Percentiles rank a stretch among this genome's conserved stretches.
phyloP scores from a whole-genome alignment of 306 rosid genomes.

The Cicer yamashitae region DNA sequence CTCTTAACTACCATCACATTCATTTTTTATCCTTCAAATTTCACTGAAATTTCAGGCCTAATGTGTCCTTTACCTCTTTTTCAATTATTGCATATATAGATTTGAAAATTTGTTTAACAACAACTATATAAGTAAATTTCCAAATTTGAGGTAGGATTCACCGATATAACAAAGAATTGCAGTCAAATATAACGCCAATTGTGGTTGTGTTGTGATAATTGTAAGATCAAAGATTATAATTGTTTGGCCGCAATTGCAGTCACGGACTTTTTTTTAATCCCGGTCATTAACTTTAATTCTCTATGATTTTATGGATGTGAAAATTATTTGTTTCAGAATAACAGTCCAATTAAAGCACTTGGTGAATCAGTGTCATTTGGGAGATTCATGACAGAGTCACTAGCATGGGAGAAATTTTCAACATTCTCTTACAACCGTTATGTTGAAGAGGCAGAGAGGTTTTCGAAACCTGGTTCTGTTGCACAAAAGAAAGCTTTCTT shows the following conservation, averaged over 20 bases:
- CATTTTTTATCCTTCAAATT: neutral
- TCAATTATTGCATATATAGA: neutral
- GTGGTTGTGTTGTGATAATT: neutral
- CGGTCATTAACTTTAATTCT: neutral
- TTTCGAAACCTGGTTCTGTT: conserved; percentile 76
- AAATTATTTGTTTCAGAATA: conserved; percentile 53
- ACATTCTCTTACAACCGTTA: conserved; percentile 72
- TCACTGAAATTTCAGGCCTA: neutral
- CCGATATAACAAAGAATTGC: neutral
- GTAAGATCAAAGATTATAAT: neutral
- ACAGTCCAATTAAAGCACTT: conserved; percentile 52
- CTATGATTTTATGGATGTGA: conserved; percentile 22
- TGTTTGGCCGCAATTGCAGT: too few relatives aligned
- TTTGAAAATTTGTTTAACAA: neutral
- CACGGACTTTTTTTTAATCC: too few relatives aligned
- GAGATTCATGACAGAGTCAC: conserved; percentile 69
- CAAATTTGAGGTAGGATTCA: neutral
- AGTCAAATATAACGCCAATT: neutral
- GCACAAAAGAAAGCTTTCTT: conserved; percentile 92
- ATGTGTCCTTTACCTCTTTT: neutral
- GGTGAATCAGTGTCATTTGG: conserved; percentile 83
- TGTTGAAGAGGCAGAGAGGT: conserved; percentile 87
- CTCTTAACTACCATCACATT: neutral
- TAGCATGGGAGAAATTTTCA: conserved; percentile 87
- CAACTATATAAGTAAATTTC: neutral